Conservation (phyloP, 139 green algal species). For the Asterochloris sp. region DNA sequence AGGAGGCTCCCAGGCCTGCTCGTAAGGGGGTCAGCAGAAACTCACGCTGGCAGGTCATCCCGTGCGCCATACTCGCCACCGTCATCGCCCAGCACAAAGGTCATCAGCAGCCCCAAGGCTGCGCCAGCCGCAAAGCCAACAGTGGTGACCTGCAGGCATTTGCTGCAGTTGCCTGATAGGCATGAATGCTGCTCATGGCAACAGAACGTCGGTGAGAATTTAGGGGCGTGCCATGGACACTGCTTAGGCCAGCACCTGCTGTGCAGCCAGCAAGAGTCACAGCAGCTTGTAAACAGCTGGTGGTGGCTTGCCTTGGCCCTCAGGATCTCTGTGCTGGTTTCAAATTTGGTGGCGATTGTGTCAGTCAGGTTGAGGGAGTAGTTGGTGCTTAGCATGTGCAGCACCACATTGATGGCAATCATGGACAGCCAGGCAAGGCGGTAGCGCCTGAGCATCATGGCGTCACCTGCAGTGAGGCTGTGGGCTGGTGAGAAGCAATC, state of each 20-base stretch:
- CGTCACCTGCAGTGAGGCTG: not conserved
- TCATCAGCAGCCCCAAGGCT: not conserved
- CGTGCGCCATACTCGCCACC: conserved; percentile 2
- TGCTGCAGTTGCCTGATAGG: too few species aligned
- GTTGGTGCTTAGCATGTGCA: conserved; percentile 13
- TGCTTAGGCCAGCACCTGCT: too few species aligned
- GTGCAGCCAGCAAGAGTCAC: too few species aligned
- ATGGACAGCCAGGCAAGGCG: not conserved
- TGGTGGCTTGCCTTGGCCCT: not conserved
- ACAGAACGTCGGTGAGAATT: too few species aligned
- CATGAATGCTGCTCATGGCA: too few species aligned
- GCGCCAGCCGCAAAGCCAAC: conserved; percentile 10
- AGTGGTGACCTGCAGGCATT: not conserved
- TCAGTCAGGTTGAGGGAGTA: conserved; percentile 5
- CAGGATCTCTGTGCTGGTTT: conserved; percentile 1
- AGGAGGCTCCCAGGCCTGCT: not conserved
- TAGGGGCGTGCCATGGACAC: too few species aligned
- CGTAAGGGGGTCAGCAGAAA: not conserved
- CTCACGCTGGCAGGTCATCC: not conserved
- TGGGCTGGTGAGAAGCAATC: not conserved
- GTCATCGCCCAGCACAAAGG: conserved; percentile 9
- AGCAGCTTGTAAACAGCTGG: too few species aligned
- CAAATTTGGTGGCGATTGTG: conserved; percentile 6
- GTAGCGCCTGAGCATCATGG: conserved; percentile 5
- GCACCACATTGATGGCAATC: conserved; percentile 1